Percentiles rank a stretch among this genome's conserved stretches.
Evolutionary conservation across 306 rosid species (phyloP).

Genomic region (Rosa rugosa): DNA sequence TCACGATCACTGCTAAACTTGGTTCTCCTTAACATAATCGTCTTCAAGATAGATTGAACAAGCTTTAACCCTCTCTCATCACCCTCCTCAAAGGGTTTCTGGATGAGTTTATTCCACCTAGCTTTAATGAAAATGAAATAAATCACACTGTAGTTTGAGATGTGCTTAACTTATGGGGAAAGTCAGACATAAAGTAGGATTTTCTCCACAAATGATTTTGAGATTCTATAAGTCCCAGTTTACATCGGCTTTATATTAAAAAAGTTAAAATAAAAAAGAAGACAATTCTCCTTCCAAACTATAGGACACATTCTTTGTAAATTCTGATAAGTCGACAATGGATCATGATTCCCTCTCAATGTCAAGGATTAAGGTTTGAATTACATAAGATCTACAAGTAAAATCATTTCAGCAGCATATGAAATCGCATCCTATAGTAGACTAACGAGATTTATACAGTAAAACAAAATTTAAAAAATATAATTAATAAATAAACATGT

Average conservation of each 20-base stretch:
- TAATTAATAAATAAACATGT: neutral
- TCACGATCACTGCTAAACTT: conserved; percentile 83
- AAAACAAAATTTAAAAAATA: neutral
- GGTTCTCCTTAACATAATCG: conserved; percentile 95
- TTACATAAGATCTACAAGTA: neutral
- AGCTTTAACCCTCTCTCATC: conserved; percentile 87
- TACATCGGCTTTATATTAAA: neutral
- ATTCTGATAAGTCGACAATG: neutral
- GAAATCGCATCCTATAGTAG: neutral
- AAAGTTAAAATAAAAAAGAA: too few species aligned
- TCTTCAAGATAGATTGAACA: conserved; percentile 89
- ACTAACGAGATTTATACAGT: neutral
- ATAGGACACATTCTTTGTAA: neutral
- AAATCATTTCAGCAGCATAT: neutral
- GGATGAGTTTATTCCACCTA: conserved; percentile 98
- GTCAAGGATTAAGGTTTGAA: neutral
- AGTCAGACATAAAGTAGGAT: conserved; percentile 15
- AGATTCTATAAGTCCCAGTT: neutral
- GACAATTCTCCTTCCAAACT: neutral
- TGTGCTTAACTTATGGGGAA: conserved; percentile 10
- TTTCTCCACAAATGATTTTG: neutral
- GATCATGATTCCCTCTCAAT: neutral
- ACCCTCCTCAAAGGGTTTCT: conserved; percentile 95
- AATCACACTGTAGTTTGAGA: conserved; percentile 19
- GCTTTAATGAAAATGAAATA: conserved; percentile 26